Evolutionary conservation across 805 yeast species (phyloP), one percentile per base, ranked within the genome.

Genomic region (Ogataea trehalophila): DNA sequence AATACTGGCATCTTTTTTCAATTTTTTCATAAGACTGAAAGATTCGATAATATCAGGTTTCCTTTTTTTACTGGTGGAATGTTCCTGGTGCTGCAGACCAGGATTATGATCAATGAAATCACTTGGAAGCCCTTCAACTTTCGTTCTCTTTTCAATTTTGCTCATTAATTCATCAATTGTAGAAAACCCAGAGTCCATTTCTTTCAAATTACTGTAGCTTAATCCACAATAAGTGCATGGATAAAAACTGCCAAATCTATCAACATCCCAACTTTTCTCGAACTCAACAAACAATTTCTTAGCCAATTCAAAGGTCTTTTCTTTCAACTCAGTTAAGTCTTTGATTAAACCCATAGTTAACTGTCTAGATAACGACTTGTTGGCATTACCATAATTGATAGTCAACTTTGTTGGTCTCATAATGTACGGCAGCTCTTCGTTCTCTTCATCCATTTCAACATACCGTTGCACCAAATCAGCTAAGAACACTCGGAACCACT

Each of bases 401-500:
- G 74, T 65, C 11, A 84, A 54, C 0, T 84, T 82, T 37, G 74
- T 74, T 1, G 92, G 91, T 42, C 87, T 60, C 37, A 72, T 62
- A 1, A 68, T 59, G 2, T 54, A 37, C 15, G 20, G 36, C 17
- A n/a, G n/a, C 16, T 14, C 34, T n/a, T 51, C 56, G 41, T 49
- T 58, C 55, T 89, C 95, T 52, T 87, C 91, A 49, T 81, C 87
- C 18, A 85, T 58, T 56, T 92, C 98, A 29, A 76, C 70, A 5
- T 91, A 63, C 46, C 99, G 64, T 43, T 82, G 80, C 29, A 77
- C 68, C 31, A 92, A 65, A 57, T 92, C 99, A 0, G 90, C 91
- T 2, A 86, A 75, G 68, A 83, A 91, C 0, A 92, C 95, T 36
- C 74, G 79, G 7, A 92, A 67, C 99, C 99, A 92, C 18, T 80